Evolutionary conservation across 2,329 filamentous ascomycete species (phyloP).

Genomic region (Neofusicoccum cordaticola): DNA sequence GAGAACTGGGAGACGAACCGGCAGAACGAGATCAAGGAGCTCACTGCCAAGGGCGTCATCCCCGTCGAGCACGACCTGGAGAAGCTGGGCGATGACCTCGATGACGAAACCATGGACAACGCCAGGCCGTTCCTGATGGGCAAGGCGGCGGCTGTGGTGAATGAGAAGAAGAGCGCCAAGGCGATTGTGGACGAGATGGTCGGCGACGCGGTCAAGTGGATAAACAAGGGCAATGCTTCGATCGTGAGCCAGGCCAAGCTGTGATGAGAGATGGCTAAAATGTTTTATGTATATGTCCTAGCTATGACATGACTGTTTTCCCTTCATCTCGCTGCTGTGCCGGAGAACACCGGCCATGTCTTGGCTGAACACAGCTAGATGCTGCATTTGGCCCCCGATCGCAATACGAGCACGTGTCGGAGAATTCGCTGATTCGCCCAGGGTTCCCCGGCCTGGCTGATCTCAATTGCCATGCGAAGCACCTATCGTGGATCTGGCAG

Average conservation of each 20-base stretch:
- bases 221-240: constrained; percentile 66
- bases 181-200: constrained; percentile 94
- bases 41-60: constrained; percentile 84
- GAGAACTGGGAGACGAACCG: constrained; percentile 95
- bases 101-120: constrained; percentile 88
- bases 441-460: too few species aligned
- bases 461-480: too few species aligned
- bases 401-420: background rate
- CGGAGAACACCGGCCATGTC: background rate
- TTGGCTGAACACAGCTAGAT: background rate
- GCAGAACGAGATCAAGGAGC: constrained; percentile 81
- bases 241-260: constrained; percentile 46
- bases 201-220: constrained; percentile 68
- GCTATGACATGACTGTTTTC: background rate
- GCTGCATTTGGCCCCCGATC: background rate
- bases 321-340: background rate
- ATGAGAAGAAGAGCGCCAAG: constrained; percentile 88
- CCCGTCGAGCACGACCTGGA: constrained; percentile 95
- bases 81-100: constrained; percentile 62
- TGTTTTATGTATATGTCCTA: background rate
- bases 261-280: constrained; percentile 18
- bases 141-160: constrained; percentile 90
- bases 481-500: too few species aligned
- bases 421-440: too few species aligned
- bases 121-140: constrained; percentile 93